These are phyloP conservation scores for Pyrrhoderma lamaoense DNA, from an alignment of 1,284 basidiomycete species.

Conservation along the genomic window DNA sequence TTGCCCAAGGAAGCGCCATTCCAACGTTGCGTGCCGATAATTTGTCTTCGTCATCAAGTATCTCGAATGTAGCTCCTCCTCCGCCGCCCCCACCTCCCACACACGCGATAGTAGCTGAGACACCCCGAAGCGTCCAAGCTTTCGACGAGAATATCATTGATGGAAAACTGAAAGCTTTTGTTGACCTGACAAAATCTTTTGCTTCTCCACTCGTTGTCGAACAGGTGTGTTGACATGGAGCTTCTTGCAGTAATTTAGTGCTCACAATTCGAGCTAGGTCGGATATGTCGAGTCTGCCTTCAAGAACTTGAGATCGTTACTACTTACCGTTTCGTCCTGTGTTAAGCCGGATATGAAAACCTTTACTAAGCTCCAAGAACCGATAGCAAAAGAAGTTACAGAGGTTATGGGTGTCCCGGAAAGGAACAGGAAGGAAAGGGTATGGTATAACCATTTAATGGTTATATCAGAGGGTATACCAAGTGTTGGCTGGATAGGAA, in stretches of 20 bases:
- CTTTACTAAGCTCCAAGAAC: slow-evolving; percentile 58
- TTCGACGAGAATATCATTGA: slow-evolving; percentile 73
- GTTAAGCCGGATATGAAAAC: slow-evolving; percentile 69
- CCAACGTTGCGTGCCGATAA: slow-evolving; percentile 20
- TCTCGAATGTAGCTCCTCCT: slow-evolving; percentile 26
- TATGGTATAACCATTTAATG: slow-evolving; percentile 78
- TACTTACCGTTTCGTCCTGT: slow-evolving; percentile 67
- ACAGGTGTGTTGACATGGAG: slow-evolving; percentile 47
- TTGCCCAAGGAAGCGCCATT: slow-evolving; percentile 29
- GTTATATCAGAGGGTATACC: slow-evolving; percentile 79
- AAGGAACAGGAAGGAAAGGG: slow-evolving; percentile 72
- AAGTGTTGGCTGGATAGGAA: slow-evolving; percentile 88
- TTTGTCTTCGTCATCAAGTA: slow-evolving; percentile 24
- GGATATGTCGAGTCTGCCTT: slow-evolving; percentile 65
- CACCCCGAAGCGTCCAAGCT: slow-evolving; percentile 58
- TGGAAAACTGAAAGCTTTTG: slow-evolving; percentile 65
- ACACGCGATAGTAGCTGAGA: slow-evolving; percentile 34
- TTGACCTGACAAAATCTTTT: slow-evolving; percentile 68
- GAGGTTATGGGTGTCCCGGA: slow-evolving; percentile 79
- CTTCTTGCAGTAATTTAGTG: slow-evolving; percentile 3
- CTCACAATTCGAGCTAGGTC: slow-evolving; percentile 41
- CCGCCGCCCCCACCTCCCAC: slow-evolving; percentile 33
- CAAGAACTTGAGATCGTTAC: slow-evolving; percentile 57
- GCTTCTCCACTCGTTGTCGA: slow-evolving; percentile 67
- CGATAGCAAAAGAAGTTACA: slow-evolving; percentile 70